Evolutionary conservation across 441 rosid genomes (phyloP), one percentile per base, ranked within the genome.

Genomic region (Bruguiera hainesii): DNA sequence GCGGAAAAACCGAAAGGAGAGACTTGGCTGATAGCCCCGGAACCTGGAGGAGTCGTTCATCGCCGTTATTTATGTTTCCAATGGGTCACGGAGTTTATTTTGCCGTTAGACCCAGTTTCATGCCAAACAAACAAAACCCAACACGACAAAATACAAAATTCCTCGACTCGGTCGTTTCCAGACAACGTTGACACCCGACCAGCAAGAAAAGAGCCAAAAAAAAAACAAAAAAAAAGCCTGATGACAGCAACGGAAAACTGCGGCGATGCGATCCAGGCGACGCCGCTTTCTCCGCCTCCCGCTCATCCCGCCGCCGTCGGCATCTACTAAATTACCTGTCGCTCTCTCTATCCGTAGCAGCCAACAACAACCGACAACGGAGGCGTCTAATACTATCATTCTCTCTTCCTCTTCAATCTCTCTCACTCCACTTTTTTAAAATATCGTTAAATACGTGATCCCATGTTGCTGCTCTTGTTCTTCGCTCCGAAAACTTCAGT

Each of bases 161-260:
- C 18, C 48, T 42, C 18, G 48, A 42, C 13, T 39, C 1, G 5
- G 48, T 42, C 16, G 16, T 42, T 11, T 42, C 28, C 63, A 11
- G 35, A 33, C 42, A 33, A 7, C n/a, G 2, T 10, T 18, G 25
- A 20, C 19, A 30, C 23, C 62, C 62, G 30, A 16, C 35, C 39
- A 28, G 18, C 35, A 29, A 49, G 56, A 72, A 2, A 33, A 50
- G 16, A 71, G 19, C 50, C 65, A 5, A 31, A 31, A 31, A 31
- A 31, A 6, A 6, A 0, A 0, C 6, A 5, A 31, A 31, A 31
- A 31, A 31, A 11, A 10, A 53, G 9, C 11, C 56, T 66, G 73
- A 76, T 64, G 66, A 64, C 53, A 76, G 60, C 79, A 25, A 76
- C 29, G 73, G 37, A 62, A 71, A 6, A 29, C 46, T 48, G 53